Conservation (phyloP, 257 asterid species). For the Striga asiatica region DNA sequence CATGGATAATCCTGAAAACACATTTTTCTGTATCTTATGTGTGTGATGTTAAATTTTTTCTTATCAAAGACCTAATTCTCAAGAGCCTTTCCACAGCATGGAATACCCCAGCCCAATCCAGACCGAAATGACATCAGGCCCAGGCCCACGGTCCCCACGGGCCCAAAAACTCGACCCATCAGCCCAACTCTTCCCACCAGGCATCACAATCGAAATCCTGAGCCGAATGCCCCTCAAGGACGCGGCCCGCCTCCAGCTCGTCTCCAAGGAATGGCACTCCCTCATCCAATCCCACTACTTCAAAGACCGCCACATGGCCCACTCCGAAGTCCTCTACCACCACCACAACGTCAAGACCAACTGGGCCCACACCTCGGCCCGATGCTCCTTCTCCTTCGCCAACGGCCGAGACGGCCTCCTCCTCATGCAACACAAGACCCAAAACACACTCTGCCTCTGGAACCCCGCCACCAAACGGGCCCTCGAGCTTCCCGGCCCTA, state of each 20-base stretch:
- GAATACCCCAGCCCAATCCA: too few relatives aligned
- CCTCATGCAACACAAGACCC: not conserved
- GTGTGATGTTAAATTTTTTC: too few relatives aligned
- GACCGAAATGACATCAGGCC: too few relatives aligned
- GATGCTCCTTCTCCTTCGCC: too few relatives aligned
- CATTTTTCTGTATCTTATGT: too few relatives aligned
- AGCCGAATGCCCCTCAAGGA: constrained; percentile 12
- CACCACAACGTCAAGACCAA: not conserved
- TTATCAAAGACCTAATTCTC: too few relatives aligned
- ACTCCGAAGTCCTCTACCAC: too few relatives aligned
- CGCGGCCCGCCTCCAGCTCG: constrained; percentile 8
- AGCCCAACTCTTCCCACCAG: constrained; percentile 4
- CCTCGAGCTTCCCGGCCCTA: not conserved
- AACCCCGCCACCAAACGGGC: constrained; percentile 17
- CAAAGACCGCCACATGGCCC: constrained; percentile 12
- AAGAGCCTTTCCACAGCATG: too few relatives aligned
- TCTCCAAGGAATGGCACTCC: constrained; percentile 16
- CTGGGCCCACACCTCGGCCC: not conserved
- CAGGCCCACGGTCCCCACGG: too few relatives aligned
- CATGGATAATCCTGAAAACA: too few relatives aligned
- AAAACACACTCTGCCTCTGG: not conserved
- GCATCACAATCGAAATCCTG: constrained; percentile 8
- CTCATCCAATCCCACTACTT: constrained; percentile 1
- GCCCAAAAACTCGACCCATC: too few relatives aligned
- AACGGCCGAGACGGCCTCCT: constrained; percentile 18